Conservation (phyloP, 345 rosid species). For the Viola odorata region DNA sequence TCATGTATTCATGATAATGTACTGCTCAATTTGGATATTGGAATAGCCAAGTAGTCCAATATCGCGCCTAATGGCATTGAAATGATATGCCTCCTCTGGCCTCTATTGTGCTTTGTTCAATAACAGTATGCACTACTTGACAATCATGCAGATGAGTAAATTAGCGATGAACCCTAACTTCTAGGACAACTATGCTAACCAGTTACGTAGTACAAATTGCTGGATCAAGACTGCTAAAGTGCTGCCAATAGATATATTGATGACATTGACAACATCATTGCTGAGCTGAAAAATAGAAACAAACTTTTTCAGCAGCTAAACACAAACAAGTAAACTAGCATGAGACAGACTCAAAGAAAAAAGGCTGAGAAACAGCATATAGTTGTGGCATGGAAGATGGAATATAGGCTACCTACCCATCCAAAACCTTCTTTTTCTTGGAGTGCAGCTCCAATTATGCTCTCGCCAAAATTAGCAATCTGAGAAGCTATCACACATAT, state of each 20-base stretch:
- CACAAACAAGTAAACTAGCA: background rate
- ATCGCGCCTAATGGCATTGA: too few relatives aligned
- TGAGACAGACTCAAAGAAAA: background rate
- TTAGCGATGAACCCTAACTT: too few relatives aligned
- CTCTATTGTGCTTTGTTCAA: too few relatives aligned
- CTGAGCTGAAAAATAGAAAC: conserved; percentile 54
- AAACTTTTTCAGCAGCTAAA: background rate
- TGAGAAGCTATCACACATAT: conserved; percentile 87
- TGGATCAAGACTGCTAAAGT: conserved; percentile 66
- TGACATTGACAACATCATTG: conserved; percentile 82
- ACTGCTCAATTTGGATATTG: too few relatives aligned
- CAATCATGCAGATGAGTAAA: too few relatives aligned
- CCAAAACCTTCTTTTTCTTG: conserved; percentile 85
- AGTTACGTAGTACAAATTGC: conserved; percentile 6
- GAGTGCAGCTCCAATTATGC: conserved; percentile 76
- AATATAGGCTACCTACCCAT: conserved; percentile 50
- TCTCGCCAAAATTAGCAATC: conserved; percentile 91
- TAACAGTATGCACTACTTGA: too few relatives aligned
- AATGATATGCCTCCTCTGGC: too few relatives aligned
- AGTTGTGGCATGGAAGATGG: too few relatives aligned
- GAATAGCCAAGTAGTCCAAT: too few relatives aligned
- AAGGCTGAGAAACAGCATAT: background rate
- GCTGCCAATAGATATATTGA: conserved; percentile 88
- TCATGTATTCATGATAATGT: too few relatives aligned
- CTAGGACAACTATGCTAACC: background rate